A percentile compares a stretch with the other conserved stretches of the same genome.
These are phyloP conservation scores for Solanum ahanhuiri DNA, from an alignment of 257 asterid species.

Conservation along the genomic window DNA sequence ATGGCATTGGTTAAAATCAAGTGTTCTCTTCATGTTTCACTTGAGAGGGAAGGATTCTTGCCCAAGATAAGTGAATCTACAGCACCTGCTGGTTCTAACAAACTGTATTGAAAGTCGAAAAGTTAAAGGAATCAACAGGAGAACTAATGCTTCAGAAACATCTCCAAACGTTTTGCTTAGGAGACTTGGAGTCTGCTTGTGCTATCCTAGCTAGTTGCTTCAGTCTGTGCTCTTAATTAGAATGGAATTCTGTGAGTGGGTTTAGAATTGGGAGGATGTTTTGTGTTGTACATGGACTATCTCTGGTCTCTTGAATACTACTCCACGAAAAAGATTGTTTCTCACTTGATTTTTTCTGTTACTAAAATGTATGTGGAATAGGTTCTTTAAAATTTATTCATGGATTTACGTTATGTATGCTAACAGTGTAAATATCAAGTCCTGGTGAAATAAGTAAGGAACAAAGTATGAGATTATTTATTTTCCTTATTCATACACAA, in stretches of 20 bases:
- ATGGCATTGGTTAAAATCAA: conserved; percentile 24
- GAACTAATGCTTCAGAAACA: background rate
- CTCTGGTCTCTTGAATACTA: background rate
- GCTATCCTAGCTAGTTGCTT: background rate
- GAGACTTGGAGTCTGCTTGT: background rate
- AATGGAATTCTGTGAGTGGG: background rate
- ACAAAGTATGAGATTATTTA: background rate
- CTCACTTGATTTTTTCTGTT: background rate
- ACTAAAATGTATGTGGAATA: background rate
- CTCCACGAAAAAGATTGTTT: background rate
- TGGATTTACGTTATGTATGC: too few relatives aligned
- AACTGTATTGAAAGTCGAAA: conserved; percentile 25
- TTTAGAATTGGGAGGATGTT: background rate
- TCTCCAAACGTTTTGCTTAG: background rate
- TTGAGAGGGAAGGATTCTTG: conserved; percentile 54
- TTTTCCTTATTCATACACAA: background rate
- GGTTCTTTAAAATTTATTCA: background rate
- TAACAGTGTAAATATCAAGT: background rate
- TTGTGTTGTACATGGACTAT: background rate
- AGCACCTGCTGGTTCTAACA: conserved; percentile 33
- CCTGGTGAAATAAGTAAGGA: background rate
- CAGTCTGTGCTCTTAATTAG: background rate
- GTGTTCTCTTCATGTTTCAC: conserved; percentile 39
- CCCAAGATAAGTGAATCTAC: conserved; percentile 38
- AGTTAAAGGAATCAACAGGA: background rate